These are phyloP conservation scores for Cardiospermum halicacabum DNA, from an alignment of 345 rosid species.

Conservation along the genomic window DNA sequence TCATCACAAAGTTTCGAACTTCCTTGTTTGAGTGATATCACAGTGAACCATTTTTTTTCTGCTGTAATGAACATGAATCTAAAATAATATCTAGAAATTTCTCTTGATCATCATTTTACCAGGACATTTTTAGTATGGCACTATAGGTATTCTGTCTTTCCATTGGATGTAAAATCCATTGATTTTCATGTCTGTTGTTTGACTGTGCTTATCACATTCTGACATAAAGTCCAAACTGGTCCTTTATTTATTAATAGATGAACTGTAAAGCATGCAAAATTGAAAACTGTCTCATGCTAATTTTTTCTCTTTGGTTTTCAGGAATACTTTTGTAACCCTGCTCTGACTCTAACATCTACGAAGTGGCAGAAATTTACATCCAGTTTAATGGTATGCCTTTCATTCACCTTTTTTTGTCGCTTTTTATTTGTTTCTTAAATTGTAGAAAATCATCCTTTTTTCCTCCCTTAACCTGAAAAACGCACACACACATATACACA, in stretches of 20 bases:
- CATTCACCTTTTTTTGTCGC: neutral
- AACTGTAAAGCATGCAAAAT: neutral
- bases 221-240: neutral
- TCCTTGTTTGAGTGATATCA: neutral
- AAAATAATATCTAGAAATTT: neutral
- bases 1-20: neutral
- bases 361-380: slow-evolving; percentile 95
- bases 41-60: neutral
- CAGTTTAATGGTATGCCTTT: slow-evolving; percentile 60
- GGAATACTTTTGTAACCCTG: slow-evolving; percentile 92
- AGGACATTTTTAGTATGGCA: neutral
- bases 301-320: slow-evolving; percentile 32
- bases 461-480: too few relatives aligned
- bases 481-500: too few relatives aligned
- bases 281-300: slow-evolving; percentile 8
- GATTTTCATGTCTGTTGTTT: neutral
- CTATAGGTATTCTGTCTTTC: neutral
- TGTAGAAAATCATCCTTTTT: neutral
- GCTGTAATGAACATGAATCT: neutral
- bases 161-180: slow-evolving; percentile 3
- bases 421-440: neutral
- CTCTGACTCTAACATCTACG: slow-evolving; percentile 51
- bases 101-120: neutral
- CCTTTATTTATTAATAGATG: neutral
- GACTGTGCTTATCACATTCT: neutral